phyloP scores from a whole-genome alignment of 169 alveolate genomes.

The Plasmodium gallinaceum region DNA sequence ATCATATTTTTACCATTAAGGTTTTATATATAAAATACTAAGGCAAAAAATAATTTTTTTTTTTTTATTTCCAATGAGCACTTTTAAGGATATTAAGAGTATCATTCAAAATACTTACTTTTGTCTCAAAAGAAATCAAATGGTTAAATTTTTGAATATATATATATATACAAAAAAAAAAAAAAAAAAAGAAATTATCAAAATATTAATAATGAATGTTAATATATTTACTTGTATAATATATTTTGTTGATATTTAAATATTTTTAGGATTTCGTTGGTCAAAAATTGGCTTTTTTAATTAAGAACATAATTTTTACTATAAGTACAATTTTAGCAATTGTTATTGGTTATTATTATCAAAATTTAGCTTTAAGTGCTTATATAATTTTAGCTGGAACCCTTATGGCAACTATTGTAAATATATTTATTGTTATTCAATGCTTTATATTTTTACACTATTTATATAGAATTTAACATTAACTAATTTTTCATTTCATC shows the following conservation, averaged over 20 bases:
- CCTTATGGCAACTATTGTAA: conserved; percentile 37
- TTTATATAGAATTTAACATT: background rate
- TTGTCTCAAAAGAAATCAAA: conserved; percentile 52
- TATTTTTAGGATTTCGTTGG: conserved; percentile 45
- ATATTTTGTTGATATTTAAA: background rate
- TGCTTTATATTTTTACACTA: background rate
- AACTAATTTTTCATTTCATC: background rate
- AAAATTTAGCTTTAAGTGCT: conserved; percentile 48
- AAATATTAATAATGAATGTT: background rate
- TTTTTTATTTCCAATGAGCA: conserved; percentile 22
- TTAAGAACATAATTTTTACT: conserved; percentile 44
- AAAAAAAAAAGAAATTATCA: background rate
- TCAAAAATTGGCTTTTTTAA: conserved; percentile 62
- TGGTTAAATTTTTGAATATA: conserved; percentile 20
- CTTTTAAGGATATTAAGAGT: conserved; percentile 3
- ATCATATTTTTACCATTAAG: background rate
- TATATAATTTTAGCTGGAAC: conserved; percentile 58
- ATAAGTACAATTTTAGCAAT: conserved; percentile 45
- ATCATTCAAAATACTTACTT: conserved; percentile 9
- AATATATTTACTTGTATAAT: too few species aligned
- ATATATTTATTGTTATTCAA: background rate
- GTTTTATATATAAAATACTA: background rate
- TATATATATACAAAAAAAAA: background rate
- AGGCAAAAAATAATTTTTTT: background rate
- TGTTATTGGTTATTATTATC: conserved; percentile 39